Evolutionary conservation across 805 yeast genomes (phyloP).

Genomic region (Wickerhamomyces alni): DNA sequence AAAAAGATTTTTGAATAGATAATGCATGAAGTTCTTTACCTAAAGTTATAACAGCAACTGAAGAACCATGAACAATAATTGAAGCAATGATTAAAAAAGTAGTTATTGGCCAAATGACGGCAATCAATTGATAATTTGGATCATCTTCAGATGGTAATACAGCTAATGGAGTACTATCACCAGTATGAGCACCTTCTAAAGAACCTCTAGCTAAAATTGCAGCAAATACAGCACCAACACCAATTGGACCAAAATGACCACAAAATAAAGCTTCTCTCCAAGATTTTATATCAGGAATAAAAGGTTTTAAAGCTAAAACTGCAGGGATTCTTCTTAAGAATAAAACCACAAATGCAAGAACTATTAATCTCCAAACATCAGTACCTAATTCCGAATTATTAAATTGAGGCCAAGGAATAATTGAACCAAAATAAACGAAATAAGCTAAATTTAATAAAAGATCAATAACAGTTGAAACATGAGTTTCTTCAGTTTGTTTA

Average conservation of each 20-base stretch:
- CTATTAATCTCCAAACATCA: slow-evolving; percentile 71
- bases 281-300: slow-evolving; percentile 80
- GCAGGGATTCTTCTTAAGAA: slow-evolving; percentile 81
- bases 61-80: slow-evolving; percentile 40
- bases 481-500: slow-evolving; percentile 73
- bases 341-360: slow-evolving; percentile 68
- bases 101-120: slow-evolving; percentile 75
- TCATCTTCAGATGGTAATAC: slow-evolving; percentile 39
- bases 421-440: slow-evolving; percentile 86
- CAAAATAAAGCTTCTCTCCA: slow-evolving; percentile 95
- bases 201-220: slow-evolving; percentile 72
- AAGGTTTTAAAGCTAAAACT: slow-evolving; percentile 63
- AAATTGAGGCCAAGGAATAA: slow-evolving; percentile 82
- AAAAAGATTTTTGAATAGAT: slow-evolving; percentile 88
- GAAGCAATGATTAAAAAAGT: slow-evolving; percentile 78
- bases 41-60: slow-evolving; percentile 33
- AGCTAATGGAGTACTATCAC: slow-evolving; percentile 51
- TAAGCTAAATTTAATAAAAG: slow-evolving; percentile 75
- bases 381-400: slow-evolving; percentile 58
- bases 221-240: slow-evolving; percentile 89
- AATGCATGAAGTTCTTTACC: slow-evolving; percentile 89
- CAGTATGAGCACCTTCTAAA: slow-evolving; percentile 47
- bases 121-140: slow-evolving; percentile 53
- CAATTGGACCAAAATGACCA: slow-evolving; percentile 96
- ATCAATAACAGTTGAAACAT: slow-evolving; percentile 88